Base-by-base conservation (phyloP, 805 yeast species). In the Yamadazyma insecticola region DNA sequence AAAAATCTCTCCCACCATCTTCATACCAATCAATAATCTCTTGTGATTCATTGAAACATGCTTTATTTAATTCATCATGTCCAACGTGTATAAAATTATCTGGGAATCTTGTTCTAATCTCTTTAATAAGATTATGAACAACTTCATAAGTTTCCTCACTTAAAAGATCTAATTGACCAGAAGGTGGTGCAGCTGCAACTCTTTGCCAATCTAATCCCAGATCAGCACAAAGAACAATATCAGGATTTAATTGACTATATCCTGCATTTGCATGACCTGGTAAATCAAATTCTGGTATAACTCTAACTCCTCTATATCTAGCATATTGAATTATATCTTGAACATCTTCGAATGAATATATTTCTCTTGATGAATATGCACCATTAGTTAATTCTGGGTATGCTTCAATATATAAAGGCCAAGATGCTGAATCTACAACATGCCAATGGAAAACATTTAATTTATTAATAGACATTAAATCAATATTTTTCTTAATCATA, bases 221-320 rank as follows among this genome's bases (percentile, higher is more conserved):
- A 3, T 45, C 52, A 45, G 70, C 63, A 1, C 59, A 50, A 18
- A 62, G 47, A 19, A 60, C 32, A 16, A 43, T 44, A 10, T 24
- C 24, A 10, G 38, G 32, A 36, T 59, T 57, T 19, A 60, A 43
- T 29, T 47, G 53, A 22, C 36, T 36, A 63, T 63, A 65, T 3
- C 70, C 71, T 5, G 68, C 54, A 17, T 55, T 43, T 11, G 67
- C 47, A 38, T 65, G 71, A 2, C 68, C 70, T 4, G 70, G 70
- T 44, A 57, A 37, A 37, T 65, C 71, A 18, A 64, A 39, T 39
- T 64, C 71, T 5, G 70, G 69, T 16, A 64, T 41, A 12, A 65
- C 48, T 34, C 70, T 52, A 8, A 64, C 58, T n/a, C 70, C 71
- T 28, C 61, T 43, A 2, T 26, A 44, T 9, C 37, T 34, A 4